phyloP scores from a whole-genome alignment of 805 yeast species.

The Torulaspora franciscae region DNA sequence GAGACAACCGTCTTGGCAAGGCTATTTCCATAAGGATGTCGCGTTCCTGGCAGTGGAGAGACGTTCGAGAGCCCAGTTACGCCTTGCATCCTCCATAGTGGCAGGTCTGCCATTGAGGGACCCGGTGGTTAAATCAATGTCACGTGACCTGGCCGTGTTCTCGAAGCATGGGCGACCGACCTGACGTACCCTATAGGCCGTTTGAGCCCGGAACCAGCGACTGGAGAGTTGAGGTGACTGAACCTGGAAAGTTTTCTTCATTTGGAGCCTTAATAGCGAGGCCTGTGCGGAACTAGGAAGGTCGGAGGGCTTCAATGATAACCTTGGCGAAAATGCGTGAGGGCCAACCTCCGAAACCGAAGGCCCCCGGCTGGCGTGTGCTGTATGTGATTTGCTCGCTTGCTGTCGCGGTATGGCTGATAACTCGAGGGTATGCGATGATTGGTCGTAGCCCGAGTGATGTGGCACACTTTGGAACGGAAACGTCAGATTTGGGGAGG shows the following conservation, averaged over 20 bases:
- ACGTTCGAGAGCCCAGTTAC: not conserved
- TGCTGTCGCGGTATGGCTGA: not conserved
- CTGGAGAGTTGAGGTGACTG: too few relatives aligned
- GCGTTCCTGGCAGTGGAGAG: not conserved
- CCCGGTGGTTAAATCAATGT: not conserved
- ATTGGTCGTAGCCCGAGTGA: not conserved
- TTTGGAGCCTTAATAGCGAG: too few relatives aligned
- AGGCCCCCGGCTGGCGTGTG: too few relatives aligned
- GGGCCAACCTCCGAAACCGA: too few relatives aligned
- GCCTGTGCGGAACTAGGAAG: too few relatives aligned
- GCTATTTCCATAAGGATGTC: not conserved
- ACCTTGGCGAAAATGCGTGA: too few relatives aligned
- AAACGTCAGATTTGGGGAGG: not conserved
- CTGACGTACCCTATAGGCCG: not conserved
- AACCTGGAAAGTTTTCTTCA: too few relatives aligned
- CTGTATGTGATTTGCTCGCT: not conserved
- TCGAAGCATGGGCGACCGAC: not conserved
- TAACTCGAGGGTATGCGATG: not conserved
- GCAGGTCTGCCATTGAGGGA: not conserved
- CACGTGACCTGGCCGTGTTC: not conserved
- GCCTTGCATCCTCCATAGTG: not conserved
- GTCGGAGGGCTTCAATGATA: too few relatives aligned
- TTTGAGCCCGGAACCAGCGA: too few relatives aligned
- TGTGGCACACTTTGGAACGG: not conserved
- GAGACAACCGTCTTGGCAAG: constrained; percentile 1